Conservation (phyloP, 306 rosid species). For the Dryas drummondii region DNA sequence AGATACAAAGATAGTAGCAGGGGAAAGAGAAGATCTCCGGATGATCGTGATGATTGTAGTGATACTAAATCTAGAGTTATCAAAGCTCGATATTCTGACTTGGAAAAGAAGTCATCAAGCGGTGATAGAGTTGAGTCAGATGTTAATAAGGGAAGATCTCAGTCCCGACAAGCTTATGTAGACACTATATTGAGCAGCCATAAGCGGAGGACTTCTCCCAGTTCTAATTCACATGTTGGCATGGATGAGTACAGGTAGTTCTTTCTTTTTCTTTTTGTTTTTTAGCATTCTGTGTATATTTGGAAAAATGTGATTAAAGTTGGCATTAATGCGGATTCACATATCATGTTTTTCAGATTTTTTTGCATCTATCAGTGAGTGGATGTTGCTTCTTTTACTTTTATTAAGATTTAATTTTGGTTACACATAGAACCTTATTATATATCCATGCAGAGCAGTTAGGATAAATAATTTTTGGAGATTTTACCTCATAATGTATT, state of each 20-base stretch:
- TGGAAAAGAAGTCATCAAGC: constrained; percentile 67
- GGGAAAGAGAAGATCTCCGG: constrained; percentile 77
- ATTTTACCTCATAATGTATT: background rate
- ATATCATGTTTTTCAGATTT: background rate
- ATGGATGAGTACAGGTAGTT: constrained; percentile 74
- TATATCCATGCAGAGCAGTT: background rate
- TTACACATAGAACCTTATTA: background rate
- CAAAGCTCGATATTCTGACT: constrained; percentile 60
- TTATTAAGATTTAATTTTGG: background rate
- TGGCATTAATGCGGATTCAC: background rate
- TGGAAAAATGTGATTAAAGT: constrained; percentile 19
- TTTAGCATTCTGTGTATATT: background rate
- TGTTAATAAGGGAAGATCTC: constrained; percentile 73
- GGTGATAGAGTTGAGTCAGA: constrained; percentile 71
- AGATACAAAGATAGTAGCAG: constrained; percentile 72
- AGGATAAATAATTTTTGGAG: background rate
- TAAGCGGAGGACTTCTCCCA: constrained; percentile 72
- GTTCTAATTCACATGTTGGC: constrained; percentile 53
- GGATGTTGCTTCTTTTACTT: background rate
- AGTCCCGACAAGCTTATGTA: constrained; percentile 56
- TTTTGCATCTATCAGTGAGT: background rate
- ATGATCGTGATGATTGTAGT: constrained; percentile 67
- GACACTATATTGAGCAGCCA: constrained; percentile 52
- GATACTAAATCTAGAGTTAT: constrained; percentile 65
- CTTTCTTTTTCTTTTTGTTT: no score